These are phyloP conservation scores for Scytalidium lignicola DNA, from an alignment of 2,329 filamentous ascomycete genomes.

Conservation along the genomic window DNA sequence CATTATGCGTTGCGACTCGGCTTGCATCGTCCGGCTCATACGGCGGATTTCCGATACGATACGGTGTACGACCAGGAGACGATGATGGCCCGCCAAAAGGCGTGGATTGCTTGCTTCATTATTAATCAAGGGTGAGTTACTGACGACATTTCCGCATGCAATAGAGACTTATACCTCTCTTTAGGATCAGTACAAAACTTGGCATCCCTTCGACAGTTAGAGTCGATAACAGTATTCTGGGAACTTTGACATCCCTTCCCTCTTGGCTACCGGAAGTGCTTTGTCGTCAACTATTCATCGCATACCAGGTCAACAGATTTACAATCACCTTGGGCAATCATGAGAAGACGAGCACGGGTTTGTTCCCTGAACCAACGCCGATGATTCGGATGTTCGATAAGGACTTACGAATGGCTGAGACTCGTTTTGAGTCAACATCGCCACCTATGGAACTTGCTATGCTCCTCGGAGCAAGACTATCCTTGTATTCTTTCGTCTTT, in stretches of 20 bases:
- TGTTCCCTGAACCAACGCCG: background rate
- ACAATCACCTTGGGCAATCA: background rate
- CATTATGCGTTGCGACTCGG: background rate
- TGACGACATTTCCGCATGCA: too few relatives aligned
- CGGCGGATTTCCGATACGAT: background rate
- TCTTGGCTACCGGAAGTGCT: background rate
- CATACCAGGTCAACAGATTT: background rate
- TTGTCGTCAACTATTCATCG: background rate
- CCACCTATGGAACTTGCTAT: too few relatives aligned
- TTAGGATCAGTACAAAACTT: conserved; percentile 1
- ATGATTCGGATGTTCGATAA: background rate
- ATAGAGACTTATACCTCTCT: too few relatives aligned
- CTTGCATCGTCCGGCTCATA: conserved; percentile 1
- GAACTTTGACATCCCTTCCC: background rate
- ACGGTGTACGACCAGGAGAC: background rate
- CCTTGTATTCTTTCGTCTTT: too few relatives aligned
- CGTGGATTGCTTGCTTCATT: conserved; percentile 1
- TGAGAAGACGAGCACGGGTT: background rate
- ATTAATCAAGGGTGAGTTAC: background rate
- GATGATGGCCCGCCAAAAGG: background rate
- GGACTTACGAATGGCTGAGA: background rate
- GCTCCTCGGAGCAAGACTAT: too few relatives aligned
- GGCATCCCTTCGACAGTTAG: background rate
- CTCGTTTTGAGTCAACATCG: too few relatives aligned
- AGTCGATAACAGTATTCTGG: background rate